Base-by-base conservation (phyloP, 352 stramenopile species). In the Hyaloperonospora arabidopsidis region DNA sequence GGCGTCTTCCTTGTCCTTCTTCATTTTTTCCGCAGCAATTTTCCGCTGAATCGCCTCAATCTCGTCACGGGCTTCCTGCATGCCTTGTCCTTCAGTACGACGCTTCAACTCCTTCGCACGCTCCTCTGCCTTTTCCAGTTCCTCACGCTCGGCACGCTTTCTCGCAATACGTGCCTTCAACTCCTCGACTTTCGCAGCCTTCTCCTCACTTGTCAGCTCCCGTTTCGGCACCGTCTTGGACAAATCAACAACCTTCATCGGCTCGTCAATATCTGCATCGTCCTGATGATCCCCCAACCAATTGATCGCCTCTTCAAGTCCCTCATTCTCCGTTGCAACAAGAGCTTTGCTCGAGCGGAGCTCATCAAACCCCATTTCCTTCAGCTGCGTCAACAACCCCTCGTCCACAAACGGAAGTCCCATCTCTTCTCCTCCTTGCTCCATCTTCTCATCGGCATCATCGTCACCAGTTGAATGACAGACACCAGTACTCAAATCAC, bases 271-370 rank as follows among this genome's bases (percentile, higher is more conserved):
- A 65, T 95, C 84, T 0, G 68, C 57, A 38, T 96, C 89, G 14
- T 95, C 86, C 57, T 95, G 77, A 59, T 96, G 86, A 51, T 94
- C 84, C 35, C 79, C 78, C 46, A 95, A 65, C 87, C 87, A 96
- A 49, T 90, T 84, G 46, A 96, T 79, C 0, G 84, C 83, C 18
- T 76, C 51, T 40, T 96, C 87, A 19, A 96, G 34, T 15, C 68
- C 72, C 13, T 79, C 68, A 14, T 68, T 84, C 28, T 91, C 80
- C 17, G 83, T 92, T 32, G 83, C 85, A 49, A 95, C 62, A 53
- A 96, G 66, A 25, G 81, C 84, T 61, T 95, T 95, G 51, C 81
- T 78, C 1, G 75, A 78, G 10, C 75, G 78, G 8, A 95, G 58
- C 45, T 93, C 84, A 10, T 74, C 56, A 25, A 96, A 96, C 3